Evolutionary conservation across 1,284 basidiomycete genomes (phyloP).

Genomic region (Cerioporus squamosus): DNA sequence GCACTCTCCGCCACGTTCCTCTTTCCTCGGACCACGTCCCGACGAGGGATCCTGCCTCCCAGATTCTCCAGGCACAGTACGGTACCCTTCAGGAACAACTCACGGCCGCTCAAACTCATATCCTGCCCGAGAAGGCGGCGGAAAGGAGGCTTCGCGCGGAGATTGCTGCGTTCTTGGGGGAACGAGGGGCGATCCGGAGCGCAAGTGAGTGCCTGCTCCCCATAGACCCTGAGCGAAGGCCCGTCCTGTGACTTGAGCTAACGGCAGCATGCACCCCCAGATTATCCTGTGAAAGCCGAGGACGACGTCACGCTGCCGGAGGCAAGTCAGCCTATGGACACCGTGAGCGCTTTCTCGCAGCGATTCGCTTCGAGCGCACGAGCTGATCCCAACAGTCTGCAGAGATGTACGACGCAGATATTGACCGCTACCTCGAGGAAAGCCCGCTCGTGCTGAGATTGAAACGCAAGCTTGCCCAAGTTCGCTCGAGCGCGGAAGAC

Average conservation of each 20-base stretch:
- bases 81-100: conserved; percentile 13
- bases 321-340: not conserved
- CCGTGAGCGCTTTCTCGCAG: not conserved
- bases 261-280: not conserved
- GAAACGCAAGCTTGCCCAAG: conserved; percentile 27
- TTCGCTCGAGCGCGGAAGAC: conserved; percentile 20
- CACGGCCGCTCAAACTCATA: conserved; percentile 16
- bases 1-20: conserved; percentile 19
- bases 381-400: not conserved
- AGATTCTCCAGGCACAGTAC: conserved; percentile 23
- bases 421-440: conserved; percentile 6
- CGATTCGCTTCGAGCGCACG: not conserved
- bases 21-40: conserved; percentile 23
- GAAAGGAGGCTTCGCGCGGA: conserved; percentile 21
- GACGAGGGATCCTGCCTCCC: conserved; percentile 21
- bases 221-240: too few species aligned
- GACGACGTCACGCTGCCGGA: not conserved
- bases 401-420: conserved; percentile 7
- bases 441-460: conserved; percentile 25
- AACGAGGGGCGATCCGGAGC: conserved; percentile 6
- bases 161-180: conserved; percentile 17
- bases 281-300: not conserved
- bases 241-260: not conserved
- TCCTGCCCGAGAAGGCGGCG: conserved; percentile 24
- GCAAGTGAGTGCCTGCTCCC: conserved; percentile 3